Percentiles rank a stretch among this genome's conserved stretches.
These are phyloP conservation scores for Incumbomyces delicatus DNA, from an alignment of 2,329 filamentous ascomycete species.

Conservation along the genomic window DNA sequence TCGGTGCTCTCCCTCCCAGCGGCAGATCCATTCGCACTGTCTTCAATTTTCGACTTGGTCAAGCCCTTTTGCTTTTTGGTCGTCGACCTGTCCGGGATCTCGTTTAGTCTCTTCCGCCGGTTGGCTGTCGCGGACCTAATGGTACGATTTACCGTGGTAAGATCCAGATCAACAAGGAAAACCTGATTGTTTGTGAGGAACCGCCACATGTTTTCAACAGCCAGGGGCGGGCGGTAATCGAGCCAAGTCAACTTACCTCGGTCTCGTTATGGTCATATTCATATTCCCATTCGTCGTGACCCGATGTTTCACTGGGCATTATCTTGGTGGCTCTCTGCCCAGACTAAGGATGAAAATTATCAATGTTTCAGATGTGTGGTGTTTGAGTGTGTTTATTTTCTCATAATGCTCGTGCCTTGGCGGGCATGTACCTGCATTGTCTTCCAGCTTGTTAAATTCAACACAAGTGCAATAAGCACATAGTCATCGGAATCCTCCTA, in stretches of 20 bases:
- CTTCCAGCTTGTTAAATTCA: background rate
- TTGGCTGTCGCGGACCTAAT: constrained; percentile 20
- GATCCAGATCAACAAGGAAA: constrained; percentile 52
- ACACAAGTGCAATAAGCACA: background rate
- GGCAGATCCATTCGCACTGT: no score
- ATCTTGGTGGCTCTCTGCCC: no score
- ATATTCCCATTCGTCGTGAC: constrained; percentile 45
- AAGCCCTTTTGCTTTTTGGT: constrained; percentile 9
- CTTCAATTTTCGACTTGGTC: background rate
- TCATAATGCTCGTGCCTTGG: no score
- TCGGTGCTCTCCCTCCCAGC: background rate
- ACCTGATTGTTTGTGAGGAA: constrained; percentile 29
- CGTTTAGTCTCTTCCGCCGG: background rate
- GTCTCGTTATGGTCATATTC: constrained; percentile 47
- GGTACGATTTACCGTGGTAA: constrained; percentile 37
- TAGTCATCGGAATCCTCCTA: no score
- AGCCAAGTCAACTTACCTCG: constrained; percentile 33
- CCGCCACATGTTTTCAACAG: constrained; percentile 1
- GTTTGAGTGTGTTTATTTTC: no score
- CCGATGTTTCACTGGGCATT: no score
- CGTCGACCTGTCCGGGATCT: background rate
- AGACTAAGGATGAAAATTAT: no score
- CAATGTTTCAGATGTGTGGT: no score
- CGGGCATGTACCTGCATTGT: no score
- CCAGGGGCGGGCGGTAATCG: constrained; percentile 8